A percentile compares a stretch with the other conserved stretches of the same genome.
Conservation (phyloP, 108 stramenopile genomes). For the Discostella pseudostelligera region DNA sequence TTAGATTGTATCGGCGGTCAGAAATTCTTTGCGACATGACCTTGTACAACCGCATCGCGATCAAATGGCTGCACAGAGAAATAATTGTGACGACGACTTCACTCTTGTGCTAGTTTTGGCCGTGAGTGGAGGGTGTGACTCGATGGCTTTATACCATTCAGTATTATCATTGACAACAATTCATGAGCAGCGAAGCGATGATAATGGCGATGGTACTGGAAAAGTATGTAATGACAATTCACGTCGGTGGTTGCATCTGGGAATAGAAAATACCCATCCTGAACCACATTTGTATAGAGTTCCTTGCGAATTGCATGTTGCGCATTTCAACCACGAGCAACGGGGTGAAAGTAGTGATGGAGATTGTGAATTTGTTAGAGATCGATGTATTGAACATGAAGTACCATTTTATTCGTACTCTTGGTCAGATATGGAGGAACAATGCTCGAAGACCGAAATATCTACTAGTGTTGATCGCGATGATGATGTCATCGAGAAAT, state of each 20-base stretch:
- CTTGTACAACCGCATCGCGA: slow-evolving; percentile 25
- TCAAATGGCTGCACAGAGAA: background rate
- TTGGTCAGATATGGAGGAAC: slow-evolving; percentile 53
- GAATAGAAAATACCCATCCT: slow-evolving; percentile 4
- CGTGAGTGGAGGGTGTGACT: slow-evolving; percentile 91
- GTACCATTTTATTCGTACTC: slow-evolving; percentile 59
- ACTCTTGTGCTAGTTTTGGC: slow-evolving; percentile 56
- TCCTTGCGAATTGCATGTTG: slow-evolving; percentile 62
- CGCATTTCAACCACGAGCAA: slow-evolving; percentile 88
- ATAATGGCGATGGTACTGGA: background rate
- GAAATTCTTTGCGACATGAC: slow-evolving; percentile 22
- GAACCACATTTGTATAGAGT: slow-evolving; percentile 14
- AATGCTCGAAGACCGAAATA: background rate
- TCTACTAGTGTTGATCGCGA: slow-evolving; percentile 21
- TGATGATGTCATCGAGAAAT: background rate
- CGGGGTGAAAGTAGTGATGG: slow-evolving; percentile 63
- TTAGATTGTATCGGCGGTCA: slow-evolving; percentile 19
- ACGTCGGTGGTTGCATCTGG: slow-evolving; percentile 20
- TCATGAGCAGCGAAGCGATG: background rate
- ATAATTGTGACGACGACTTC: background rate
- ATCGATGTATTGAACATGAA: slow-evolving; percentile 43
- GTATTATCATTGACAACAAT: slow-evolving; percentile 42
- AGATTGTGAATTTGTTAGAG: slow-evolving; percentile 65
- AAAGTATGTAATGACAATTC: background rate
- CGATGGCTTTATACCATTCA: slow-evolving; percentile 78